These are phyloP conservation scores for Polymyxa betae DNA, from an alignment of 208 protist species.

Conservation along the genomic window DNA sequence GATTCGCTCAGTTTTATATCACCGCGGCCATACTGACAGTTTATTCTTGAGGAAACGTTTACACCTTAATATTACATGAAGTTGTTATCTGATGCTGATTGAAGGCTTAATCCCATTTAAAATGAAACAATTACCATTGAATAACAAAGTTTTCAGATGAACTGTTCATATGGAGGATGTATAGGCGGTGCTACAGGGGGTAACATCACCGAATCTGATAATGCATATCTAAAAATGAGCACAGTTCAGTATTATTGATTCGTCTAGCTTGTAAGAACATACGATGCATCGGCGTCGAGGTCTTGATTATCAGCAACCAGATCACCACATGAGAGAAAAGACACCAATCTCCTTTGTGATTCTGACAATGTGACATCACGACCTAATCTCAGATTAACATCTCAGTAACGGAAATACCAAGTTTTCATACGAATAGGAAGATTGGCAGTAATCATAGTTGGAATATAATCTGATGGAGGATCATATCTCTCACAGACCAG, in stretches of 20 bases:
- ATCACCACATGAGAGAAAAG: constrained; percentile 95
- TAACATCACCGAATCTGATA: constrained; percentile 12
- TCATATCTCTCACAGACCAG: constrained; percentile 88
- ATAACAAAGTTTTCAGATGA: too few species aligned
- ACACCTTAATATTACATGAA: too few species aligned
- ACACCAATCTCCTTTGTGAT: too few species aligned
- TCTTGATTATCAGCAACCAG: constrained; percentile 88
- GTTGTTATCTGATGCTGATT: too few species aligned
- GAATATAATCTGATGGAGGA: constrained; percentile 81
- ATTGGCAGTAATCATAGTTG: constrained; percentile 69
- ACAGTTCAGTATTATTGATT: neutral
- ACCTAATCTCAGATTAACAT: neutral
- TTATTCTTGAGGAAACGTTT: too few species aligned
- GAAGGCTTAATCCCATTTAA: too few species aligned
- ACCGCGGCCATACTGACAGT: too few species aligned
- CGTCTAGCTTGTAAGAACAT: neutral
- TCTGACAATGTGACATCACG: constrained; percentile 71
- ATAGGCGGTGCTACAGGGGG: neutral
- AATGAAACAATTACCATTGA: too few species aligned
- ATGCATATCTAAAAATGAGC: neutral
- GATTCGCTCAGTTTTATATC: too few species aligned
- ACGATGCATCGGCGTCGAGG: constrained; percentile 28
- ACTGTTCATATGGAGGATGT: constrained; percentile 41
- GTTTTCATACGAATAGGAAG: neutral
- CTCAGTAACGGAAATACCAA: constrained; percentile 36